Conservation (phyloP, 768 basidiomycete species). For the Russula compacta region DNA sequence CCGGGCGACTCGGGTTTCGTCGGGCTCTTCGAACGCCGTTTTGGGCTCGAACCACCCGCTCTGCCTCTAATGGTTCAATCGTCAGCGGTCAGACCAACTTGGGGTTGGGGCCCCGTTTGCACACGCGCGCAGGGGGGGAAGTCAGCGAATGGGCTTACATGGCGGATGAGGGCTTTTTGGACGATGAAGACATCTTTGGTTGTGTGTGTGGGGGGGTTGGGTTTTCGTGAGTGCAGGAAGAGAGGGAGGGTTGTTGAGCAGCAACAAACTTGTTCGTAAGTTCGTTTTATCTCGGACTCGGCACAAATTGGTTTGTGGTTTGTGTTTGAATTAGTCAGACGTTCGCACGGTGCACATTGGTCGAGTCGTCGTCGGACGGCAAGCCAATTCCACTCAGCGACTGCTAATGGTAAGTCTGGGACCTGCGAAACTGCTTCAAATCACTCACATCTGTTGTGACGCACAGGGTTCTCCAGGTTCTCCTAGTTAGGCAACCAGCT, state of each 20-base stretch:
- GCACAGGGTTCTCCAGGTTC: too few relatives aligned
- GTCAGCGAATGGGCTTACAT: not conserved
- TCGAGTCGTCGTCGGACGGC: too few relatives aligned
- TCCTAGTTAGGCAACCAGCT: too few relatives aligned
- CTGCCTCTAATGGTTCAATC: not conserved
- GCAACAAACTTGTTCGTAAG: not conserved
- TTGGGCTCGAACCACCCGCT: not conserved
- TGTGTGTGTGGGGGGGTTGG: too few relatives aligned
- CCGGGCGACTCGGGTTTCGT: constrained; percentile 7
- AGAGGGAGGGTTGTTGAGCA: not conserved
- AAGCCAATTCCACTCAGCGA: too few relatives aligned
- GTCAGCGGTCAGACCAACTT: not conserved
- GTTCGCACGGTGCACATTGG: constrained; percentile 5
- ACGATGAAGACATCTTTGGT: too few relatives aligned
- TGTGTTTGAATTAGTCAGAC: not conserved
- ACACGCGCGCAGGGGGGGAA: not conserved
- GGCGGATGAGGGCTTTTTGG: too few relatives aligned
- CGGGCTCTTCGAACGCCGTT: constrained; percentile 8
- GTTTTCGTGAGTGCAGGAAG: too few relatives aligned
- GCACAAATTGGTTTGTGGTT: not conserved
- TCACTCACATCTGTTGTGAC: not conserved
- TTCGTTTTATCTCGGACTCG: too few relatives aligned
- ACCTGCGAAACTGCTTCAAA: not conserved
- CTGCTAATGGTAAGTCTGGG: too few relatives aligned
- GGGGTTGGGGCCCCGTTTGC: not conserved